Evolutionary conservation across 2,329 filamentous ascomycete genomes (phyloP).

Genomic region (Botryotinia globosa): DNA sequence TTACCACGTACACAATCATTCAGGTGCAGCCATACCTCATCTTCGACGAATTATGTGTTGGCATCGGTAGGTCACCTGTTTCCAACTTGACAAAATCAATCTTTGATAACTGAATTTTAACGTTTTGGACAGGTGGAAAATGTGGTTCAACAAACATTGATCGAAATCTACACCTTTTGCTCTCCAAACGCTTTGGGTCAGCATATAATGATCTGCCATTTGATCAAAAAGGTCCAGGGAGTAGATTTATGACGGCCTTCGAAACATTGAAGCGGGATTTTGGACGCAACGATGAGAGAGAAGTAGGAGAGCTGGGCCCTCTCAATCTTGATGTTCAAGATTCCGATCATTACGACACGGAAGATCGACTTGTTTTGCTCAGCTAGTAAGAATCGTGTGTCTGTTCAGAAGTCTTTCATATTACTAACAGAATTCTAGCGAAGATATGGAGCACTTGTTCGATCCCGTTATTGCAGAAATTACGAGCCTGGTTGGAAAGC

Average conservation of each 20-base stretch:
- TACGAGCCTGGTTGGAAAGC: no score
- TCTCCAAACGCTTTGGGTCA: slow-evolving; percentile 27
- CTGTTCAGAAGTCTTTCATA: no score
- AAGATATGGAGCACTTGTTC: no score
- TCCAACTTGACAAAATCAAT: no score
- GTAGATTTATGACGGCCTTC: slow-evolving; percentile 28
- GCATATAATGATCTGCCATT: slow-evolving; percentile 25
- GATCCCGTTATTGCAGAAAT: no score
- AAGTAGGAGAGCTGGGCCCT: slow-evolving; percentile 22
- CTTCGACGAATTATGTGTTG: slow-evolving; percentile 30
- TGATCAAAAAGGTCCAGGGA: slow-evolving; percentile 27
- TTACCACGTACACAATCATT: slow-evolving; percentile 30
- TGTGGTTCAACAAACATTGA: slow-evolving; percentile 33
- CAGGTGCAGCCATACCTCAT: slow-evolving; percentile 24
- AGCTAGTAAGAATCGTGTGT: slow-evolving; percentile 22
- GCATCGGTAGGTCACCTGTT: neutral
- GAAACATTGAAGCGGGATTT: slow-evolving; percentile 27
- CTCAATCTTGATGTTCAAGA: slow-evolving; percentile 26
- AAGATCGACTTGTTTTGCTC: slow-evolving; percentile 25
- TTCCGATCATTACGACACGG: slow-evolving; percentile 24
- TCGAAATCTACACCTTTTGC: slow-evolving; percentile 29
- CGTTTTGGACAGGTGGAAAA: slow-evolving; percentile 27
- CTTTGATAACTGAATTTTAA: no score
- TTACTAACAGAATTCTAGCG: no score
- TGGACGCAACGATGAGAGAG: slow-evolving; percentile 22